Evolutionary conservation across 2,329 filamentous ascomycete species (phyloP), one percentile per base, ranked within the genome.

Genomic region (Fusarium devonianum): DNA sequence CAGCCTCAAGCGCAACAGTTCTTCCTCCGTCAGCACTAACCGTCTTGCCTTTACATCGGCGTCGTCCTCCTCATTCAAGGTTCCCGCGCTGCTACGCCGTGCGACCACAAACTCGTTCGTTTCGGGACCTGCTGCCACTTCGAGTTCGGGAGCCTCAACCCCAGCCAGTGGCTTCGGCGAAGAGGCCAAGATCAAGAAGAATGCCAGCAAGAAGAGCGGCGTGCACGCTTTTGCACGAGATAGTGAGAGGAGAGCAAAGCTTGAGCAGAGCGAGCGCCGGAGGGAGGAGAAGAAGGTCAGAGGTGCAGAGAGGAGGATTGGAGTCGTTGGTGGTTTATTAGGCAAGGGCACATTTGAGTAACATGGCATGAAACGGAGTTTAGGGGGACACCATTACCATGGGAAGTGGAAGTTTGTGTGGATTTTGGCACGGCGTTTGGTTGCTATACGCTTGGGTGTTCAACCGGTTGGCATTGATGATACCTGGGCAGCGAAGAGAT

Each of bases 1-100:
- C 56, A 81, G 79, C 14, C 77, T 92, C 25, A 88, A 88, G 67
- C 85, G 87, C 33, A 71, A 72, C 29, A 72, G 71, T 13, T 78
- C 77, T 0, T 76, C 73, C 11, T 70, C 61, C 29, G 19, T 34
- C 14, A 34, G 44, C 67, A 25, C 71, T 3, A 54, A 68, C 2
- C 79, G 78, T 16, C 74, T 87, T 49, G 86, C 86, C 3, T 89
- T 89, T 67, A 73, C 80, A 7, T 65, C 74, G 4, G 56, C 72
- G 1, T 70, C 75, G 3, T 63, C 72, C 3, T 70, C 49, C 56
- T 73, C 75, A 0, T 89, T 90, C 79, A 86, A 83, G 62, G 82
- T 89, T 2, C 89, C 90, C 0, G 79, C 82, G 0, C 77, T 94
- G 14, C 79, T 94, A 13, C 83, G 89, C 18, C 82, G 88, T 21